phyloP scores from a whole-genome alignment of 345 rosid genomes.

The Salix suchowensis region DNA sequence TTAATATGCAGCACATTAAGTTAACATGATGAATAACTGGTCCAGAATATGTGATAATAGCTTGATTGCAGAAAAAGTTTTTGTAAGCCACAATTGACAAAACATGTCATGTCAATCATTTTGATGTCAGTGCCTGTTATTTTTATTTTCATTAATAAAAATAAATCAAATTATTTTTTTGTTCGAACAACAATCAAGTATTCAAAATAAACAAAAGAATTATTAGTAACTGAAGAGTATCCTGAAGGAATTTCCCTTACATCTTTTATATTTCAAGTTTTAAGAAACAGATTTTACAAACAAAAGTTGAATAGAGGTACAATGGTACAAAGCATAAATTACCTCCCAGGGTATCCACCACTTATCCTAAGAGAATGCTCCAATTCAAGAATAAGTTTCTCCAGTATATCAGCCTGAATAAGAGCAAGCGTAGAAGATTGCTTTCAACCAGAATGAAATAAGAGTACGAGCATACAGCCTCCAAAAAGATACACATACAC shows the following conservation, averaged over 20 bases:
- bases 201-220: background rate
- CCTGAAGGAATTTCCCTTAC: background rate
- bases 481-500: background rate
- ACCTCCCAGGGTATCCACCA: slow-evolving; percentile 85
- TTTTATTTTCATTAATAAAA: background rate
- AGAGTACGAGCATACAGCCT: background rate
- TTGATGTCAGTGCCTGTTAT: background rate
- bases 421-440: slow-evolving; percentile 10
- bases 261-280: background rate
- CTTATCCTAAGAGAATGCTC: slow-evolving; percentile 67
- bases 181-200: background rate
- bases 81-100: background rate
- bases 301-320: background rate
- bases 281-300: background rate
- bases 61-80: background rate
- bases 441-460: background rate
- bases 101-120: background rate
- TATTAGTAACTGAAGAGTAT: background rate
- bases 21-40: background rate
- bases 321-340: slow-evolving; percentile 11
- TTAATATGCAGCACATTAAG: background rate
- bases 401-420: slow-evolving; percentile 78
- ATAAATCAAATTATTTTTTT: background rate
- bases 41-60: background rate
- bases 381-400: slow-evolving; percentile 74